phyloP scores from a whole-genome alignment of 257 asterid genomes.

The Solanum acaule region DNA sequence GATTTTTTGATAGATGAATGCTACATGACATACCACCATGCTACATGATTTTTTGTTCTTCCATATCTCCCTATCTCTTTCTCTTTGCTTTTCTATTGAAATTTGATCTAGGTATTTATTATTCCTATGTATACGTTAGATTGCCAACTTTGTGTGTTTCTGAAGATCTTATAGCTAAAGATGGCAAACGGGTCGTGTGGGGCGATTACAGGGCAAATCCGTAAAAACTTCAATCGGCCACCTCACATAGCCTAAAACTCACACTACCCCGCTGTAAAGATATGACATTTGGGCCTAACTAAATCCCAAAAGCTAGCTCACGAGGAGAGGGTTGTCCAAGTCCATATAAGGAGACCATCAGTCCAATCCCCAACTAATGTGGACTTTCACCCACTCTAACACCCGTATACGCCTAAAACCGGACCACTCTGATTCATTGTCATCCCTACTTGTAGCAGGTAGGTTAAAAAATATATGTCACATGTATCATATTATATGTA shows the following conservation, averaged over 20 bases:
- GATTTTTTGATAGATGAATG: background rate
- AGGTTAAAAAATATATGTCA: background rate
- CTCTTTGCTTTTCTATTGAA: background rate
- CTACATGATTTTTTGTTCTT: too few relatives aligned
- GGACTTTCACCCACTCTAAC: too few relatives aligned
- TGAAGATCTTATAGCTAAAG: background rate
- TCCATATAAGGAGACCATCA: too few relatives aligned
- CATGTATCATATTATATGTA: too few relatives aligned
- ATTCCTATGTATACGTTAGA: background rate
- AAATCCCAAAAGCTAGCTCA: too few relatives aligned
- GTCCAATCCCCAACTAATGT: too few relatives aligned
- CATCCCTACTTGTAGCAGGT: background rate
- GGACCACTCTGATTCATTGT: background rate
- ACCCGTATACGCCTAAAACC: background rate
- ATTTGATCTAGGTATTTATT: background rate
- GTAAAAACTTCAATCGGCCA: too few relatives aligned
- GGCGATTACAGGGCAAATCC: background rate
- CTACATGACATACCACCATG: background rate
- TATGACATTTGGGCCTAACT: accelerated
- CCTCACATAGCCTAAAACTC: background rate
- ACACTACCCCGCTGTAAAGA: too few relatives aligned
- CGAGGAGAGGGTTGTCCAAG: accelerated
- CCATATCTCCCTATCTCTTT: background rate
- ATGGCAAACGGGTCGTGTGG: background rate
- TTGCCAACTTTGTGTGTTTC: background rate